phyloP scores from a whole-genome alignment of 1,284 basidiomycete species.

The Fistulinella cinereoalba region DNA sequence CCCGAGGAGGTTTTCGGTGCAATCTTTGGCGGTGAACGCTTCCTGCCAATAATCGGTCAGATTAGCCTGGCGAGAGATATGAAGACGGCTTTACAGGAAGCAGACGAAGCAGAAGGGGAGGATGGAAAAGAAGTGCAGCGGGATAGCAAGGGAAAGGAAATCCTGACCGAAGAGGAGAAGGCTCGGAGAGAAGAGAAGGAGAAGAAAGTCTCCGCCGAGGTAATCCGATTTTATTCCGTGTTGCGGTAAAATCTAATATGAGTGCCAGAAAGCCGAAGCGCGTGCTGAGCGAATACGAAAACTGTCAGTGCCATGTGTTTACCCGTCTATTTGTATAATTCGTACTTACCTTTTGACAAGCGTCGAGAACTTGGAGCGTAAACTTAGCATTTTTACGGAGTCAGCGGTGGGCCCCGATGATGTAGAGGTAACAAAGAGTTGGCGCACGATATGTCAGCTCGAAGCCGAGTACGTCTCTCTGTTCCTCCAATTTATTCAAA shows the following conservation, averaged over 20 bases:
- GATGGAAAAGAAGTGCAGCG: slow-evolving; percentile 41
- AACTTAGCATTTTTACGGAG: slow-evolving; percentile 91
- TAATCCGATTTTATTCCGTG: slow-evolving; percentile 26
- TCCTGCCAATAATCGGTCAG: slow-evolving; percentile 79
- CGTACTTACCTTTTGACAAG: slow-evolving; percentile 12
- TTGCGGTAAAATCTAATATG: slow-evolving; percentile 11
- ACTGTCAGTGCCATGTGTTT: slow-evolving; percentile 42
- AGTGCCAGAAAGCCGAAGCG: slow-evolving; percentile 69
- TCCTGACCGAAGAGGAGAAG: slow-evolving; percentile 81
- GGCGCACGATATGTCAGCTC: slow-evolving; percentile 74
- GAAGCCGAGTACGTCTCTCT: slow-evolving; percentile 73
- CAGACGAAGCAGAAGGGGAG: slow-evolving; percentile 71
- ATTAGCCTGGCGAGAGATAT: slow-evolving; percentile 90
- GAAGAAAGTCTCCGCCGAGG: slow-evolving; percentile 67
- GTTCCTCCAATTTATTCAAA: background rate
- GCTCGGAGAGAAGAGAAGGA: slow-evolving; percentile 78
- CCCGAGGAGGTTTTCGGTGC: slow-evolving; percentile 87
- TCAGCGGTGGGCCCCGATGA: slow-evolving; percentile 77
- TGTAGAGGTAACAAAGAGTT: slow-evolving; percentile 64
- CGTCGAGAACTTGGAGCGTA: slow-evolving; percentile 80
- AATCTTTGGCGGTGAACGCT: slow-evolving; percentile 88
- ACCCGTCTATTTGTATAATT: background rate
- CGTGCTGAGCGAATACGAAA: slow-evolving; percentile 79
- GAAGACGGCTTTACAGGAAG: slow-evolving; percentile 96
- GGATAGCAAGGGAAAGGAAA: slow-evolving; percentile 67